A percentile compares a stretch with the other conserved stretches of the same genome.
phyloP scores from a whole-genome alignment of 1,284 basidiomycete species.

The Porogramme epimiltina region DNA sequence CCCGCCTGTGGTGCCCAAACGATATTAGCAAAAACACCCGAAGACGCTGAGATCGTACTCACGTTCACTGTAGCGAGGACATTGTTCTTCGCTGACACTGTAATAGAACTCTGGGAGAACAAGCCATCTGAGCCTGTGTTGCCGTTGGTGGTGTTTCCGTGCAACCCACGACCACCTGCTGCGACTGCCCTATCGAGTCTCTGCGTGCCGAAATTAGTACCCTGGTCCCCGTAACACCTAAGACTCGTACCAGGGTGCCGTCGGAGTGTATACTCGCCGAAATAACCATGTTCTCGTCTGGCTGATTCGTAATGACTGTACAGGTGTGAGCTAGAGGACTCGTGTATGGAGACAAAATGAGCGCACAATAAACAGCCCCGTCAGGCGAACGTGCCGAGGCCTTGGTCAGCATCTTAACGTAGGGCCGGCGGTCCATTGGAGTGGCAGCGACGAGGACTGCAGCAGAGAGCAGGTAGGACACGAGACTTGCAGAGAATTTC shows the following conservation, averaged over 20 bases:
- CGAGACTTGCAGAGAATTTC: slow-evolving; percentile 6
- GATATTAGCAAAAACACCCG: background rate
- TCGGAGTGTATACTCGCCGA: slow-evolving; percentile 19
- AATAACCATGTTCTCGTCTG: slow-evolving; percentile 24
- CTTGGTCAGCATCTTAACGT: slow-evolving; percentile 14
- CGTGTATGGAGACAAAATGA: no score
- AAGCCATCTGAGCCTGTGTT: slow-evolving; percentile 41
- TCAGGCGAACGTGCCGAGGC: slow-evolving; percentile 6
- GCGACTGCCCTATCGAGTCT: slow-evolving; percentile 28
- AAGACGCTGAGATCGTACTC: slow-evolving; percentile 8
- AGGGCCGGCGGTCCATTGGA: slow-evolving; percentile 3
- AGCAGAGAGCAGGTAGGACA: slow-evolving; percentile 8
- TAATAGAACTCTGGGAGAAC: slow-evolving; percentile 49
- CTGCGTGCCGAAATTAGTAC: slow-evolving; percentile 6
- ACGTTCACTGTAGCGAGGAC: slow-evolving; percentile 49
- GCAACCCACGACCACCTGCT: slow-evolving; percentile 42
- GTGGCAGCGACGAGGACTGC: slow-evolving; percentile 9
- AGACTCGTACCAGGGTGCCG: slow-evolving; percentile 18
- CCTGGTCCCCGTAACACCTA: no score
- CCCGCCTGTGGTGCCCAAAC: slow-evolving; percentile 36
- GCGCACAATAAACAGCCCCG: slow-evolving; percentile 20
- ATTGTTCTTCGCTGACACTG: slow-evolving; percentile 39
- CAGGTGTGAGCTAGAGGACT: background rate
- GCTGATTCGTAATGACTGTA: slow-evolving; percentile 26
- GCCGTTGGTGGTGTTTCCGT: slow-evolving; percentile 34